phyloP scores from a whole-genome alignment of 257 asterid genomes.

The Solanum etuberosum region DNA sequence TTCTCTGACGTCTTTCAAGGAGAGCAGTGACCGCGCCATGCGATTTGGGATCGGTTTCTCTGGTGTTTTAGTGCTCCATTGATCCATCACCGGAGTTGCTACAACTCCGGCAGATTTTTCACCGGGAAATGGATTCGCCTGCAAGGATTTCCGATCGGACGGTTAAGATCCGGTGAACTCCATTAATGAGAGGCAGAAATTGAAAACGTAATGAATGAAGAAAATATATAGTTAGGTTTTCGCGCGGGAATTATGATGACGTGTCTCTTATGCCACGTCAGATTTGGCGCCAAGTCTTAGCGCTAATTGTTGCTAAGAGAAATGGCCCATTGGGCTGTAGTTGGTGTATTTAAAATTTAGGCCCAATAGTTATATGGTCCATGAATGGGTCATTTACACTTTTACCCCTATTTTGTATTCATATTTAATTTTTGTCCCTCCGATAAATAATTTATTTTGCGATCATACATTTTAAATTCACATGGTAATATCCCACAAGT shows the following conservation, averaged over 20 bases:
- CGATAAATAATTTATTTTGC: too few relatives aligned
- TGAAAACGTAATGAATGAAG: background rate
- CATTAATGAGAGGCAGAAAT: background rate
- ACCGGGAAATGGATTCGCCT: background rate
- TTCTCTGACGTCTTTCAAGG: slow-evolving; percentile 46
- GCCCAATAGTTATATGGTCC: background rate
- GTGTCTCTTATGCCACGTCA: slow-evolving; percentile 21
- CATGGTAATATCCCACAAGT: too few relatives aligned
- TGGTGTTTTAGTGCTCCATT: slow-evolving; percentile 51
- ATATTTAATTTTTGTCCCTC: too few relatives aligned
- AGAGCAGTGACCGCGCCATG: slow-evolving; percentile 30
- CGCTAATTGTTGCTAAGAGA: too few relatives aligned
- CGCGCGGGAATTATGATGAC: slow-evolving; percentile 48
- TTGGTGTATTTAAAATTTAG: background rate
- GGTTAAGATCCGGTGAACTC: background rate
- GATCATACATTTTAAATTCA: too few relatives aligned
- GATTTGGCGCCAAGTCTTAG: slow-evolving; percentile 46
- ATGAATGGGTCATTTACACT: background rate
- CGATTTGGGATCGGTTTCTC: slow-evolving; percentile 36
- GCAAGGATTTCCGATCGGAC: slow-evolving; percentile 3
- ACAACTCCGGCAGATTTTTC: background rate
- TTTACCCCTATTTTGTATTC: too few relatives aligned
- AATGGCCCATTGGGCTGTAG: background rate
- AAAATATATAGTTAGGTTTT: background rate
- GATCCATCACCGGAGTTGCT: slow-evolving; percentile 14